Conservation (phyloP, 495 filamentous ascomycete species). For the Lasiosphaeriaceae sp. region DNA sequence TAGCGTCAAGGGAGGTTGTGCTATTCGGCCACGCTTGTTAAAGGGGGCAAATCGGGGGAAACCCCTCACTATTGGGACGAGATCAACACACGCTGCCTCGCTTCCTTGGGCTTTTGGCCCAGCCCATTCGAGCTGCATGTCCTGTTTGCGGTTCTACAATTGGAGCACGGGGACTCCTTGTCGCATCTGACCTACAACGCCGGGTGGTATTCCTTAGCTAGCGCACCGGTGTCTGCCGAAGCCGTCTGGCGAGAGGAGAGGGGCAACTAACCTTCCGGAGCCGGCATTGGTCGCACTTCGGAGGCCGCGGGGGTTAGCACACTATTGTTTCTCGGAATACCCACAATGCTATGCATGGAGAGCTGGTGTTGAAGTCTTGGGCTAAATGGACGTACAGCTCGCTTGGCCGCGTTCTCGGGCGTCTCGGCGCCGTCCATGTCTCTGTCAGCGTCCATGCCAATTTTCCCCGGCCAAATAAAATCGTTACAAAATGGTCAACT, state of each 20-base stretch:
- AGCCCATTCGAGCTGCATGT: slow-evolving; percentile 56
- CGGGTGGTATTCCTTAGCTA: too few relatives aligned
- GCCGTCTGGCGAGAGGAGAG: too few relatives aligned
- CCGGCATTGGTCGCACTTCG: slow-evolving; percentile 33
- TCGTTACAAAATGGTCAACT: too few relatives aligned
- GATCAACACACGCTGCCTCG: slow-evolving; percentile 60
- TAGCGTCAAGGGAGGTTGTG: not conserved
- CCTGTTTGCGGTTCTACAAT: slow-evolving; percentile 55
- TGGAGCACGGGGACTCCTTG: slow-evolving; percentile 62
- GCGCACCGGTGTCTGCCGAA: too few relatives aligned
- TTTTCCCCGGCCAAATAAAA: not conserved
- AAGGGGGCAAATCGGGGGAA: not conserved
- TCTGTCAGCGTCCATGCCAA: not conserved
- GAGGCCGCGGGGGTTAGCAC: slow-evolving; percentile 12
- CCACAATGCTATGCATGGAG: not conserved
- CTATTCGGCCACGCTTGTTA: not conserved
- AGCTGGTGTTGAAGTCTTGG: not conserved
- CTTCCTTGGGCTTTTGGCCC: slow-evolving; percentile 55
- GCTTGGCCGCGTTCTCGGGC: not conserved
- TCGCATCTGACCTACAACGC: slow-evolving; percentile 59
- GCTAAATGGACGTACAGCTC: slow-evolving; percentile 17
- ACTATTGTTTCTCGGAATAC: not conserved
- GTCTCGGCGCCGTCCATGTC: not conserved
- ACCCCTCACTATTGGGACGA: slow-evolving; percentile 61
- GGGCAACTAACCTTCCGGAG: slow-evolving; percentile 23